A percentile compares a stretch with the other conserved stretches of the same genome.
These are phyloP conservation scores for Panicum virgatum DNA, from an alignment of 202 grass and related monocot species.

Conservation along the genomic window DNA sequence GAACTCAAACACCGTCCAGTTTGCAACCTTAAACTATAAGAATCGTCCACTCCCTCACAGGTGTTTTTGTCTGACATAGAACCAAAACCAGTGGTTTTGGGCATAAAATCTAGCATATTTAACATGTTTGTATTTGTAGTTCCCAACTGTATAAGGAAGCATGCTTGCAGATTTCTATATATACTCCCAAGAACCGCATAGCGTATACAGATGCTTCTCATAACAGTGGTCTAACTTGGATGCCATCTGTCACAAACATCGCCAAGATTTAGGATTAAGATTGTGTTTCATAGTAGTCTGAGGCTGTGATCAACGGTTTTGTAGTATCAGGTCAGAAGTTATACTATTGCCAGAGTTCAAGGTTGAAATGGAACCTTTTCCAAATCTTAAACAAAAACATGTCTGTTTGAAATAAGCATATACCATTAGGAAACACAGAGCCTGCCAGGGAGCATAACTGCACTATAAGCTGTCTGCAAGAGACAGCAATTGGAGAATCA, in stretches of 20 bases:
- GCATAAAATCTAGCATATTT: background rate
- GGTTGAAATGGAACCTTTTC: background rate
- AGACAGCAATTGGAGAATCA: slow-evolving; percentile 85
- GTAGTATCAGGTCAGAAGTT: background rate
- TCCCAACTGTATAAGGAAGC: background rate
- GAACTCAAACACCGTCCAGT: background rate
- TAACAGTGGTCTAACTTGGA: slow-evolving; percentile 11
- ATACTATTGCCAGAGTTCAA: background rate
- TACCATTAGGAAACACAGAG: slow-evolving; percentile 83
- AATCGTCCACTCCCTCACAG: background rate
- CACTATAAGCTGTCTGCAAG: slow-evolving; percentile 83
- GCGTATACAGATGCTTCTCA: background rate
- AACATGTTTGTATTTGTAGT: background rate
- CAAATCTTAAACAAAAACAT: slow-evolving; percentile 21
- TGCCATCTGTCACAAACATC: background rate
- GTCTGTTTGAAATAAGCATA: slow-evolving; percentile 25
- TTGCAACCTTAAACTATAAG: background rate
- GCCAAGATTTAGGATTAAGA: background rate
- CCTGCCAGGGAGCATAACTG: slow-evolving; percentile 96
- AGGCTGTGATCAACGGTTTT: background rate
- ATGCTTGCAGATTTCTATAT: background rate
- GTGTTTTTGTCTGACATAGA: background rate
- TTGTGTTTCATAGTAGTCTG: background rate
- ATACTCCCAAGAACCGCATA: background rate
- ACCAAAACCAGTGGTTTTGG: background rate